Evolutionary conservation across 2,329 filamentous ascomycete species (phyloP).

Genomic region (Botryotinia narcissicola): DNA sequence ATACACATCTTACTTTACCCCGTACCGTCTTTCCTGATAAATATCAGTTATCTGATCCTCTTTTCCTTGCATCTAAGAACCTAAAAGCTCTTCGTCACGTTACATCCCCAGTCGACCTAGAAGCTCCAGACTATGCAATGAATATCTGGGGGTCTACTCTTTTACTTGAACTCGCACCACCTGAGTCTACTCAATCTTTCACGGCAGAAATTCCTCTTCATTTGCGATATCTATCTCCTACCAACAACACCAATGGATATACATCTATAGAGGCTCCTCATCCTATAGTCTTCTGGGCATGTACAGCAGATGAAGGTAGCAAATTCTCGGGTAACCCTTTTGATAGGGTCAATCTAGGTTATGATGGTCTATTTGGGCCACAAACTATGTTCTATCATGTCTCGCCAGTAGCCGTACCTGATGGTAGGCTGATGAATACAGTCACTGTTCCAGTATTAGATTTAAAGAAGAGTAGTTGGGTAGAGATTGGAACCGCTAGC

Average conservation of each 20-base stretch:
- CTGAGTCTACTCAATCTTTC: constrained; percentile 47
- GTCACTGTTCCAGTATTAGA: constrained; percentile 66
- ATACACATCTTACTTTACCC: constrained; percentile 81
- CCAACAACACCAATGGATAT: constrained; percentile 48
- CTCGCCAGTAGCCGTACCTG: constrained; percentile 43
- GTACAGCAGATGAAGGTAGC: constrained; percentile 60
- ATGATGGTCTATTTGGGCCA: constrained; percentile 74
- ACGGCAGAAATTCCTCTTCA: constrained; percentile 76
- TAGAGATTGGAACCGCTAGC: constrained; percentile 54
- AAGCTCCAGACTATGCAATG: constrained; percentile 82
- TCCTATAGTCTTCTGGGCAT: constrained; percentile 90
- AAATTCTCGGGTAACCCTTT: constrained; percentile 80
- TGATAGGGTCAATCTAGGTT: constrained; percentile 79
- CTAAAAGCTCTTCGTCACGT: constrained; percentile 66
- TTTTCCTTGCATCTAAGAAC: constrained; percentile 81
- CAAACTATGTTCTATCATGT: constrained; percentile 83
- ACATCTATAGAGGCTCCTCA: constrained; percentile 64
- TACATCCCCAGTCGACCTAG: constrained; percentile 78
- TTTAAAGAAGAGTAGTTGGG: constrained; percentile 47
- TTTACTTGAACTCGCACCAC: constrained; percentile 69
- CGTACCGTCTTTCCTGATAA: constrained; percentile 80
- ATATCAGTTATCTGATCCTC: constrained; percentile 74
- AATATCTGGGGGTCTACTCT: constrained; percentile 75
- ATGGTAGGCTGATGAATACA: constrained; percentile 47
- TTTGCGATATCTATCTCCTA: constrained; percentile 73